These are phyloP conservation scores for Hypericum perforatum DNA, from an alignment of 345 rosid species.

Conservation along the genomic window DNA sequence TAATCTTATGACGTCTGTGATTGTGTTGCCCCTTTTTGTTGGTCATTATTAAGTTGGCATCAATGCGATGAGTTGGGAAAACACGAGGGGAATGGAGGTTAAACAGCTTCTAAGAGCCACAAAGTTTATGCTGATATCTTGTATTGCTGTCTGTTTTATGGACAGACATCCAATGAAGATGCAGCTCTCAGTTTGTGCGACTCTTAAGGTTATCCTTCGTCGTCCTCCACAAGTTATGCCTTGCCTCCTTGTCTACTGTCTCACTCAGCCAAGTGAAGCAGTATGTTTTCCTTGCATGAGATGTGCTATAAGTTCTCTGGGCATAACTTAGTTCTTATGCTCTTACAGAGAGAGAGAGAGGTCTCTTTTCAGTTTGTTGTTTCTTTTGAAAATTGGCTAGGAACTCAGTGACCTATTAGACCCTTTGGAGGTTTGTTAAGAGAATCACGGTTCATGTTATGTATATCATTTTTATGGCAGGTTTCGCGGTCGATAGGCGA, in stretches of 20 bases:
- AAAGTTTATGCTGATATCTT: background rate
- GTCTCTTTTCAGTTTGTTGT: background rate
- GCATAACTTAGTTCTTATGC: slow-evolving; percentile 4
- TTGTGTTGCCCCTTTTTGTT: background rate
- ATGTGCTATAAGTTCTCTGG: slow-evolving; percentile 18
- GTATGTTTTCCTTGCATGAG: slow-evolving; percentile 27
- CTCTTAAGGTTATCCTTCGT: slow-evolving; percentile 15
- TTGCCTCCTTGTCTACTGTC: slow-evolving; percentile 32
- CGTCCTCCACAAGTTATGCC: slow-evolving; percentile 36
- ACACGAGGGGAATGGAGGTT: too few species aligned
- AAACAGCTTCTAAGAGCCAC: too few species aligned
- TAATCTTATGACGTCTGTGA: too few species aligned
- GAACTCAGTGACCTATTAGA: background rate
- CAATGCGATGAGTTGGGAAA: background rate
- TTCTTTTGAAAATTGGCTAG: background rate
- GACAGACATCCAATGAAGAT: slow-evolving; percentile 1
- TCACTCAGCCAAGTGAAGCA: slow-evolving; percentile 18
- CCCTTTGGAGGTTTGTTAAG: background rate
- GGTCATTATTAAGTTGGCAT: background rate
- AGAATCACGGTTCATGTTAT: slow-evolving; percentile 6
- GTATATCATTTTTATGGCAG: slow-evolving; percentile 25
- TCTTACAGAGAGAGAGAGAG: slow-evolving; percentile 10
- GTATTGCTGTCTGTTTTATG: slow-evolving; percentile 9
- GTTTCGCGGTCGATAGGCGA: slow-evolving; percentile 98
- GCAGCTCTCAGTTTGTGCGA: slow-evolving; percentile 7